Percentiles rank a stretch among this genome's conserved stretches.
phyloP scores from a whole-genome alignment of 345 rosid species.

The Lumnitzera racemosa region DNA sequence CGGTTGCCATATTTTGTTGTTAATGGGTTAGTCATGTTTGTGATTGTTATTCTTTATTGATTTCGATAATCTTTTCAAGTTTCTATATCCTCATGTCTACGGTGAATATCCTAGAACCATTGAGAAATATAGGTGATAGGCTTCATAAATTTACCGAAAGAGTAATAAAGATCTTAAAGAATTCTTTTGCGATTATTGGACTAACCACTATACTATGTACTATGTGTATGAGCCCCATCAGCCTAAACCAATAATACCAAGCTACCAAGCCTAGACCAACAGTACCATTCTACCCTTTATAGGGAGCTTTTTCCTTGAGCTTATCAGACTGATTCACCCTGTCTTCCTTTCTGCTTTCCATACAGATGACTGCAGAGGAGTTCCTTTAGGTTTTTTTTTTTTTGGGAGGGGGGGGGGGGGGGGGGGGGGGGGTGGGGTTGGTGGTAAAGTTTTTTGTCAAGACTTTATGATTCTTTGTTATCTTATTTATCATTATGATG shows the following conservation, averaged over 20 bases:
- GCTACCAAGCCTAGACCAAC: constrained; percentile 28
- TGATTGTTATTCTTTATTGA: not conserved
- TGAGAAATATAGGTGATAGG: constrained; percentile 33
- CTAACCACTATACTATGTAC: constrained; percentile 41
- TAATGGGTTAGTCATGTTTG: not conserved
- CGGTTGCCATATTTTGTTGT: not conserved
- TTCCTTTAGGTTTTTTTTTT: too few relatives aligned
- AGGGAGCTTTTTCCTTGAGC: too few relatives aligned
- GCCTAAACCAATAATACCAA: constrained; percentile 18
- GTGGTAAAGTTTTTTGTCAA: too few relatives aligned
- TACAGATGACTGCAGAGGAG: too few relatives aligned
- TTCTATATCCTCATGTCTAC: constrained; percentile 50
- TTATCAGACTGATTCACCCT: too few relatives aligned
- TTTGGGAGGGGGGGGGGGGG: too few relatives aligned
- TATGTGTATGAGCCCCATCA: constrained; percentile 29
- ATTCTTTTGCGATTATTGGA: constrained; percentile 42
- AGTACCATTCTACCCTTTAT: too few relatives aligned
- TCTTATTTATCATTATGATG: too few relatives aligned
- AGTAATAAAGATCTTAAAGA: constrained; percentile 41
- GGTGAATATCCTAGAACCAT: constrained; percentile 65
- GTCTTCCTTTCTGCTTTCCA: too few relatives aligned
- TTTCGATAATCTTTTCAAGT: constrained; percentile 24
- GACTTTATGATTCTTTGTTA: too few relatives aligned
- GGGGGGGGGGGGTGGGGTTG: fast-evolving
- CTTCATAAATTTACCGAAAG: constrained; percentile 38